Conservation (phyloP, 2,329 filamentous ascomycete genomes). For the Lasiodiplodia sp. region DNA sequence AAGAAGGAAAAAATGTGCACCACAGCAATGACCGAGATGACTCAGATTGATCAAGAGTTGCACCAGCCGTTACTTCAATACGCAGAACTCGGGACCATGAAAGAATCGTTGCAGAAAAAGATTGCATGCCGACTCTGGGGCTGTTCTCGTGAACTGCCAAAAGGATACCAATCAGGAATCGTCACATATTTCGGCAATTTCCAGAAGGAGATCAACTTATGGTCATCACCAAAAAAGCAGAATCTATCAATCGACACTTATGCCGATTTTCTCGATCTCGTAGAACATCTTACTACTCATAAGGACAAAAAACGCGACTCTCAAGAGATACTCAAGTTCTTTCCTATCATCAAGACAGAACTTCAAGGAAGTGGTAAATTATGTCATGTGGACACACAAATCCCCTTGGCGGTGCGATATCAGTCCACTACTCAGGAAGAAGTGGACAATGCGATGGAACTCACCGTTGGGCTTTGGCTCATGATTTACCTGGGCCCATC, state of each 20-base stretch:
- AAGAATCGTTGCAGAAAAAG: neutral
- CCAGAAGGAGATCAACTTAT: neutral
- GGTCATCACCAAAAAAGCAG: neutral
- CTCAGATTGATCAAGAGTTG: neutral
- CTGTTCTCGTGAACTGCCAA: neutral
- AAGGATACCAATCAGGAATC: neutral
- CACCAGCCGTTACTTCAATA: neutral
- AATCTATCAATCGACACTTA: neutral
- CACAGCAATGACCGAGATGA: neutral
- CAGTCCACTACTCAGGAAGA: neutral
- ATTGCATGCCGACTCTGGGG: neutral
- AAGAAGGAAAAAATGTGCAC: too few relatives aligned
- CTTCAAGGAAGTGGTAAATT: too few relatives aligned
- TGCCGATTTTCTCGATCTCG: neutral
- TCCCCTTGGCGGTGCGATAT: neutral
- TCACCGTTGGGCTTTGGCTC: neutral
- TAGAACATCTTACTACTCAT: neutral
- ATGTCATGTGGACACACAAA: neutral
- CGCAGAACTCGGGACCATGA: neutral
- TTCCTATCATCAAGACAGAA: neutral
- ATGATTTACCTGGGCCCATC: neutral
- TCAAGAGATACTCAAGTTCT: neutral
- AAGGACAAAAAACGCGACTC: neutral
- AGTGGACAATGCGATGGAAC: neutral
- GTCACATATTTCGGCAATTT: neutral